Conservation (phyloP, 176 grass and related monocot species). For the Microstegium vimineum region DNA sequence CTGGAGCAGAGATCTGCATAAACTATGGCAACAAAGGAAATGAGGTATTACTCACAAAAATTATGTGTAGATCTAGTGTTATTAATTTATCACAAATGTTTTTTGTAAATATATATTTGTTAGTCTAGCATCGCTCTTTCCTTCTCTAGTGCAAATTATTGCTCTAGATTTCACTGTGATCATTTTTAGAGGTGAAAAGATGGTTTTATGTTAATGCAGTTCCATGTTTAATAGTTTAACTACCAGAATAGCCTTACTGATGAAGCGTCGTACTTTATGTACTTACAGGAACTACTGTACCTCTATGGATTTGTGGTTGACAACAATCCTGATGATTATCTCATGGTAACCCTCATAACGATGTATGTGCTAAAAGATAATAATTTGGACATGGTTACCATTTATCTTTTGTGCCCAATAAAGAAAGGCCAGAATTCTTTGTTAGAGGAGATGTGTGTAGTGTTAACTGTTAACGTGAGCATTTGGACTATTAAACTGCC, state of each 20-base stretch:
- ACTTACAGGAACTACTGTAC: slow-evolving; percentile 78
- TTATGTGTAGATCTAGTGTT: not conserved
- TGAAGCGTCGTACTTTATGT: slow-evolving; percentile 20
- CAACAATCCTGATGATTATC: slow-evolving; percentile 90
- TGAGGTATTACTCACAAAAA: slow-evolving; percentile 53
- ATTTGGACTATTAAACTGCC: not conserved
- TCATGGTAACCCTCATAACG: slow-evolving; percentile 58
- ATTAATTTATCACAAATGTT: not conserved
- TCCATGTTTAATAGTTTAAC: not conserved
- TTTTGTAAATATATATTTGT: not conserved
- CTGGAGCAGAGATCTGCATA: slow-evolving; percentile 80
- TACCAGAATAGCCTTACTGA: slow-evolving; percentile 2
- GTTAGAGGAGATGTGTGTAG: no score
- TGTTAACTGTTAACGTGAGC: no score
- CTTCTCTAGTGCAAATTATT: not conserved
- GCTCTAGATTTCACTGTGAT: not conserved
- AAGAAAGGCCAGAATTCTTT: not conserved
- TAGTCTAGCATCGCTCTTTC: not conserved
- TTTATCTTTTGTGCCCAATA: slow-evolving; percentile 1
- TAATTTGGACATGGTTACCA: slow-evolving; percentile 17
- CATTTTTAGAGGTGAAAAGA: not conserved
- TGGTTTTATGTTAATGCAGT: not conserved
- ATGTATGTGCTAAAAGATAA: slow-evolving; percentile 23
- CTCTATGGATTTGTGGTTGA: slow-evolving; percentile 94
- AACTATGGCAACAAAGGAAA: slow-evolving; percentile 99